These are phyloP conservation scores for Cnidoscolus chayamansa DNA, from an alignment of 441 rosid genomes.

Conservation along the genomic window DNA sequence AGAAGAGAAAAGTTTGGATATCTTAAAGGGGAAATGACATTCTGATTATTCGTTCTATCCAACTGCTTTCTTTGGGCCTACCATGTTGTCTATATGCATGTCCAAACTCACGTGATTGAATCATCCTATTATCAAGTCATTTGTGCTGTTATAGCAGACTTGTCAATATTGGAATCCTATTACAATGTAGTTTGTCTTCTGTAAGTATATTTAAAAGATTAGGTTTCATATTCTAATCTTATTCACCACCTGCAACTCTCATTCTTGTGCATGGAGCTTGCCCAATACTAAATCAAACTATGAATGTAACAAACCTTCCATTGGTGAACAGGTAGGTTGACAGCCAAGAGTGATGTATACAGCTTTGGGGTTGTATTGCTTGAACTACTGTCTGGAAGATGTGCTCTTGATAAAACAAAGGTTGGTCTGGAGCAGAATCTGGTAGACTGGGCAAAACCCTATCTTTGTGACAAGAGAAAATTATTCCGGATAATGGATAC, in stretches of 20 bases:
- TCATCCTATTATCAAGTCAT: background rate
- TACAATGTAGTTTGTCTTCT: background rate
- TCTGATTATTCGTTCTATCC: background rate
- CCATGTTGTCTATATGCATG: no score
- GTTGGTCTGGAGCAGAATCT: constrained; percentile 67
- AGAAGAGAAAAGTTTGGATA: background rate
- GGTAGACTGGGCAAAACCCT: constrained; percentile 85
- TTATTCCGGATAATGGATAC: constrained; percentile 65
- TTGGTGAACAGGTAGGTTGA: constrained; percentile 59
- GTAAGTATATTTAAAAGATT: background rate
- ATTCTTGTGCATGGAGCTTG: background rate
- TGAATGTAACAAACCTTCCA: constrained; percentile 15
- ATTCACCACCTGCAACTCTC: background rate
- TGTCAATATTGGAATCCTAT: background rate
- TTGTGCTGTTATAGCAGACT: background rate
- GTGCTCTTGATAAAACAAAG: constrained; percentile 70
- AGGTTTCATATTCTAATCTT: constrained; percentile 15
- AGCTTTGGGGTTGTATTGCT: constrained; percentile 86
- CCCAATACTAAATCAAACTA: background rate
- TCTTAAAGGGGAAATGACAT: background rate
- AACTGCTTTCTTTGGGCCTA: no score
- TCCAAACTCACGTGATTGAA: background rate
- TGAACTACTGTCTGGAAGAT: constrained; percentile 70
- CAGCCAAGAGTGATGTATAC: constrained; percentile 75
- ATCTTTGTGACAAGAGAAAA: constrained; percentile 63